Conservation (phyloP, 495 filamentous ascomycete species). For the Immersiella caudata region DNA sequence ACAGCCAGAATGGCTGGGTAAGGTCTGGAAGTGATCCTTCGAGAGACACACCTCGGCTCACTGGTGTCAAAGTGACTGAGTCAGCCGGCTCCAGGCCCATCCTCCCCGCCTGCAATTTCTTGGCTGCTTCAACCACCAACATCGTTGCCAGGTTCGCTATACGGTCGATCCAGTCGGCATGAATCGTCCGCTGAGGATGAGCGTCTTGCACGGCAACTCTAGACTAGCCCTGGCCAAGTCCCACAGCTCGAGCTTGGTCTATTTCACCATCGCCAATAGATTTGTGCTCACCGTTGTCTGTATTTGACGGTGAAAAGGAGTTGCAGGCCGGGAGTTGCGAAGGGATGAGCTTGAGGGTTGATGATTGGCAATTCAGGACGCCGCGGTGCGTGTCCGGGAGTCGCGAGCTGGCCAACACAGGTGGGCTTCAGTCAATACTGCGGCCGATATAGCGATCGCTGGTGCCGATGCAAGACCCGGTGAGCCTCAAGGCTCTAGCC, state of each 20-base stretch:
- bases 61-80: background rate
- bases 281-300: background rate
- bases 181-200: slow-evolving; percentile 2
- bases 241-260: background rate
- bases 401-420: background rate
- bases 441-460: background rate
- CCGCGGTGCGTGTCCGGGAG: background rate
- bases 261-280: background rate
- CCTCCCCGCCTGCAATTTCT: background rate
- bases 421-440: background rate
- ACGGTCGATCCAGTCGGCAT: slow-evolving; percentile 2
- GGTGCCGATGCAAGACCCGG: slow-evolving; percentile 1
- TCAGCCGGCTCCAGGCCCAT: background rate
- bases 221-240: background rate
- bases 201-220: background rate
- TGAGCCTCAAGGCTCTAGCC: slow-evolving; percentile 14
- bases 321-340: background rate
- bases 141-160: slow-evolving; percentile 4
- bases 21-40: slow-evolving; percentile 2
- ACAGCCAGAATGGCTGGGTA: slow-evolving; percentile 10
- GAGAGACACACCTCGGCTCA: background rate
- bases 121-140: background rate
- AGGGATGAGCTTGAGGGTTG: background rate
- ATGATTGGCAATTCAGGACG: background rate
- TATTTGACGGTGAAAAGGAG: background rate